These are phyloP conservation scores for Yamadazyma buinensis DNA, from an alignment of 1,139 yeast species.

Conservation along the genomic window DNA sequence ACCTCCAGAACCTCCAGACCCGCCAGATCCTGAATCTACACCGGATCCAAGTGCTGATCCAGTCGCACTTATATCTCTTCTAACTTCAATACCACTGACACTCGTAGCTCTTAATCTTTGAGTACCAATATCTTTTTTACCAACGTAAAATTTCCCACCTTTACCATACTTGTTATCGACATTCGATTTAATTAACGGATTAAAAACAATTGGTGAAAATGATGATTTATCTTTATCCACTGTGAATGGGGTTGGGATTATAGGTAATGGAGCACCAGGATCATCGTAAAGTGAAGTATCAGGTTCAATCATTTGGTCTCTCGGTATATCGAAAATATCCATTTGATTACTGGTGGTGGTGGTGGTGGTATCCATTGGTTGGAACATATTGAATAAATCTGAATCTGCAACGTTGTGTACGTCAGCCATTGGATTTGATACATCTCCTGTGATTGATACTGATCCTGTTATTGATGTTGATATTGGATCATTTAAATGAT, in stretches of 20 bases:
- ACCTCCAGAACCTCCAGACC: conserved; percentile 3
- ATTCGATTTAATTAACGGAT: conserved; percentile 69
- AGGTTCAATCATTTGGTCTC: conserved; percentile 48
- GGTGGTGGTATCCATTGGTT: no score
- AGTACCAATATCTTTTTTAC: conserved; percentile 22
- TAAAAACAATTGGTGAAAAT: conserved; percentile 77
- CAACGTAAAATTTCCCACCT: conserved; percentile 81
- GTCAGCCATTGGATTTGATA: background rate
- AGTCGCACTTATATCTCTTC: conserved; percentile 13
- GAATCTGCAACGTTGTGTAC: background rate
- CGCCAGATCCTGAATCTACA: conserved; percentile 7
- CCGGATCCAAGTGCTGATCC: conserved; percentile 13
- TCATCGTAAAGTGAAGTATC: conserved; percentile 43
- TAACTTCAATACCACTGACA: conserved; percentile 32
- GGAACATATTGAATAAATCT: conserved; percentile 2
- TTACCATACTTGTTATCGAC: conserved; percentile 79
- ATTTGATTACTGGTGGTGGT: no score
- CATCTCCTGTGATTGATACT: background rate
- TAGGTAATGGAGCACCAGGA: conserved; percentile 79
- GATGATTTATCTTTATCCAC: conserved; percentile 36
- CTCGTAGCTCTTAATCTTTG: conserved; percentile 39
- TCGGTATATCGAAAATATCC: conserved; percentile 45
- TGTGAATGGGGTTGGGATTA: conserved; percentile 50
- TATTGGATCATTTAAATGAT: no score
- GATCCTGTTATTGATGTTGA: conserved; percentile 1